Conservation (phyloP, 352 stramenopile species). For the Thalassiosira livingstoniorum region DNA sequence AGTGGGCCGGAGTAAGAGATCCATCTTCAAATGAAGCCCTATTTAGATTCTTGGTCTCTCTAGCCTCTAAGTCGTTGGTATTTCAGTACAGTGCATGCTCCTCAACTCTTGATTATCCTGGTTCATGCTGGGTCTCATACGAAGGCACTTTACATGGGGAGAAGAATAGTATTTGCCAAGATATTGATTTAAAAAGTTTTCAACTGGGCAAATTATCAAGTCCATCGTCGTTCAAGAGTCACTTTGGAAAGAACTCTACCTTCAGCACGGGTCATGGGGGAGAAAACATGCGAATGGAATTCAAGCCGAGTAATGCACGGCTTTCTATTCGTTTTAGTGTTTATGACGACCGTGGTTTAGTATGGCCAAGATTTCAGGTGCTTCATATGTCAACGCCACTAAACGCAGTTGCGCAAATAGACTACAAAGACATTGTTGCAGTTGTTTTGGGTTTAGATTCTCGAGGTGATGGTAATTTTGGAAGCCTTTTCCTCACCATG, state of each 20-base stretch:
- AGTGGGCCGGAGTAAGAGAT: not conserved
- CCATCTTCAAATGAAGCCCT: not conserved
- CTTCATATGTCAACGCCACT: not conserved
- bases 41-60: not conserved
- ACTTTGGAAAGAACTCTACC: too few species aligned
- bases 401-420: conserved; percentile 1
- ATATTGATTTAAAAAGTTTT: not conserved
- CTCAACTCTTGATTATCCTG: not conserved
- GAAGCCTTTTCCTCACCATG: not conserved
- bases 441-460: not conserved
- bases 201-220: not conserved
- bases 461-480: not conserved
- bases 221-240: not conserved
- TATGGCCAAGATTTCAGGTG: not conserved
- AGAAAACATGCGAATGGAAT: too few species aligned
- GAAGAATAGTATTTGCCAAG: not conserved
- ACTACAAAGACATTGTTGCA: conserved; percentile 17
- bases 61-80: not conserved
- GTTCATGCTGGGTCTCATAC: conserved; percentile 7
- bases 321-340: not conserved
- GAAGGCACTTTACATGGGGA: not conserved
- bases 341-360: not conserved
- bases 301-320: not conserved
- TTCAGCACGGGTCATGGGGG: too few species aligned
- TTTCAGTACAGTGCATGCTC: not conserved